Base-by-base conservation (phyloP, 2,329 filamentous ascomycete genomes). In the Aaosphaeria pasadenensis region DNA sequence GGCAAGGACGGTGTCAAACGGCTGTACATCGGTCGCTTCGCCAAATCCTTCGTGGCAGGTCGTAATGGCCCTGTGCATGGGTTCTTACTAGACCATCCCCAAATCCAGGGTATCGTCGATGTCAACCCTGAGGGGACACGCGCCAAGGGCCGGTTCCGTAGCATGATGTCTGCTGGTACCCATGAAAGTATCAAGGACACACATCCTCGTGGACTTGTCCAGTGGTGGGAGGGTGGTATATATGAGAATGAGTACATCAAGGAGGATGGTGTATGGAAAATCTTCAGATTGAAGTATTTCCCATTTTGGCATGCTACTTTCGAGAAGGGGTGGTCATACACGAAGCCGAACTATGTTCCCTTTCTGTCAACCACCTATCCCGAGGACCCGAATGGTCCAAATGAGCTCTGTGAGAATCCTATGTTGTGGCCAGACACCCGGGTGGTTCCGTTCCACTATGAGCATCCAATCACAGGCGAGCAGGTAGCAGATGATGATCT, bases 171-270 rank as follows among this genome's bases (percentile, higher is more conserved):
- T 39, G 78, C 78, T 0, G 78, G 79, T 43, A 78, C 77, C 30
- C 79, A 82, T 62, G 67, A 77, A 55, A 75, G 71, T 48, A 73
- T 81, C 56, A 70, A 73, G 42, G 73, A 76, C 39, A 70, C 67
- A 6, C 77, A 81, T 54, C 78, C 78, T 5, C 73, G 77, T 7
- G 79, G 78, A 2, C 72, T 78, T 42, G 70, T 74, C 7, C 79
- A 82, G 59, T 82, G 79, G 79, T 82, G 77, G 75, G 79, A 82
- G 60, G 78, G 79, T 39, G 79, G 79, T 3, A 62, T 82, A 33
- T 82, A 82, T 62, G 78, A 82, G 64, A 82, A 82, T 57, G 78
- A 82, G 59, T 82, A 81, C 60, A 75, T 81, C 65, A 80, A 80
- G 63, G 77, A 81, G 55, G 62, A 76, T 50, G 77, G 77, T 4